Conservation (phyloP, 257 asterid genomes). For the Linaria vulgaris region DNA sequence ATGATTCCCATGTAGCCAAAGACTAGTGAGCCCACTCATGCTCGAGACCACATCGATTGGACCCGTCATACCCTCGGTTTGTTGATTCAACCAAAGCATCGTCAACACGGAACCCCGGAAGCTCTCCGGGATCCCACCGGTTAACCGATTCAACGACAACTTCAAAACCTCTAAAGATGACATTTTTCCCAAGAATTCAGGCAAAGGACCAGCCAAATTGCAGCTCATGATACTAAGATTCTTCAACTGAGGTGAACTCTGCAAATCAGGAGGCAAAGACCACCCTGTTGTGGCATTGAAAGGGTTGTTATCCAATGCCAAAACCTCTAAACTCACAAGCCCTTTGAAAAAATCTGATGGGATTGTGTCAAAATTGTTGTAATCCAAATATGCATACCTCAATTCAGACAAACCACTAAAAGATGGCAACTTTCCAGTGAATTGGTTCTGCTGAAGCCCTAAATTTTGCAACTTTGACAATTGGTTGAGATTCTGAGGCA, state of each 20-base stretch:
- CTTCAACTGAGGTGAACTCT: constrained; percentile 59
- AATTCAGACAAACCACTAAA: constrained; percentile 65
- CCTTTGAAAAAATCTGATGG: constrained; percentile 82
- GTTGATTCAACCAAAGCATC: constrained; percentile 68
- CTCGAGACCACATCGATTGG: constrained; percentile 54
- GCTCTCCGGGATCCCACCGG: constrained; percentile 68
- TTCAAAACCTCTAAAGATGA: constrained; percentile 66
- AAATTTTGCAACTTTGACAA: constrained; percentile 56
- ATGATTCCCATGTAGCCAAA: constrained; percentile 86
- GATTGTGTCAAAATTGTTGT: constrained; percentile 63
- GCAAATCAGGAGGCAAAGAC: constrained; percentile 61
- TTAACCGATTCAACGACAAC: constrained; percentile 52
- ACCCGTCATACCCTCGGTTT: constrained; percentile 66
- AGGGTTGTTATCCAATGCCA: constrained; percentile 75
- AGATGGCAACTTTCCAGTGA: constrained; percentile 73
- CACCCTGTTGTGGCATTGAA: constrained; percentile 72
- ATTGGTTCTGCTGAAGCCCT: constrained; percentile 69
- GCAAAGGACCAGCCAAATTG: constrained; percentile 71
- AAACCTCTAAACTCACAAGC: constrained; percentile 66
- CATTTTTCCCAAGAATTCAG: constrained; percentile 70
- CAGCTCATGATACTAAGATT: constrained; percentile 62
- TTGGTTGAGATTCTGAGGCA: constrained; percentile 64
- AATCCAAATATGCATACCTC: constrained; percentile 71
- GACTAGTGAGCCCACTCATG: constrained; percentile 62
- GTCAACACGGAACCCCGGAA: constrained; percentile 51